Evolutionary conservation across 768 basidiomycete genomes (phyloP).

Genomic region (Xerocomellus amylosporus): DNA sequence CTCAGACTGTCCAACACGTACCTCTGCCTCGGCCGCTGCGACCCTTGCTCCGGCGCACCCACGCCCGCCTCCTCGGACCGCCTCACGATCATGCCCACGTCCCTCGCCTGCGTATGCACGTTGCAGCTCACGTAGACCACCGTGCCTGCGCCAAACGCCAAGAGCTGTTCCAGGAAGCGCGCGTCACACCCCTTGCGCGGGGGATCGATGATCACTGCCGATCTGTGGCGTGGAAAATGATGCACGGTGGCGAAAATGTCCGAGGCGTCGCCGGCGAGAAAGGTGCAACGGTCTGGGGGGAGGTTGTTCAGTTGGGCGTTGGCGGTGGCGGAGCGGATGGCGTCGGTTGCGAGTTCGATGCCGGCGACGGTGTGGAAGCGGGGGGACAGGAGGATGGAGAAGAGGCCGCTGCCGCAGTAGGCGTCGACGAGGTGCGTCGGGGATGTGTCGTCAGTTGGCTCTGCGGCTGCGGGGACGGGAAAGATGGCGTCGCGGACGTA

Average conservation of each 20-base stretch:
- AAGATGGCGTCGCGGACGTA: constrained; percentile 80
- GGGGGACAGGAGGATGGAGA: constrained; percentile 78
- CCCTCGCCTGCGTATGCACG: constrained; percentile 89
- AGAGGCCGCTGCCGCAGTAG: constrained; percentile 89
- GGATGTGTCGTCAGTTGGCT: neutral
- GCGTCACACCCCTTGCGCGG: constrained; percentile 94
- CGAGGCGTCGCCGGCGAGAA: constrained; percentile 80
- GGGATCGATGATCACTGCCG: constrained; percentile 82
- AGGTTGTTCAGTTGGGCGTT: constrained; percentile 68
- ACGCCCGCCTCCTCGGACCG: constrained; percentile 41
- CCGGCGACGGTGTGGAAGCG: constrained; percentile 78
- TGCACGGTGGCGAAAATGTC: constrained; percentile 73
- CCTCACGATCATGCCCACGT: constrained; percentile 68
- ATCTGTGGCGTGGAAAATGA: constrained; percentile 55
- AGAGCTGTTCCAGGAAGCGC: constrained; percentile 70
- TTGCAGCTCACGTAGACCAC: constrained; percentile 95
- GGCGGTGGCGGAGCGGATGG: constrained; percentile 63
- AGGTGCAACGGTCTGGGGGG: constrained; percentile 53
- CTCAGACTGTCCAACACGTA: constrained; percentile 82
- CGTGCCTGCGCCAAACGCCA: constrained; percentile 61
- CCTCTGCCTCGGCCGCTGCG: constrained; percentile 28
- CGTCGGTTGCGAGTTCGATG: constrained; percentile 77
- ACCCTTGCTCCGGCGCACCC: constrained; percentile 36
- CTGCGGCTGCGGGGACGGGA: constrained; percentile 25
- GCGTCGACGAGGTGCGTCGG: constrained; percentile 93